These are phyloP conservation scores for Gossypium australe DNA, from an alignment of 345 rosid genomes.

Conservation along the genomic window DNA sequence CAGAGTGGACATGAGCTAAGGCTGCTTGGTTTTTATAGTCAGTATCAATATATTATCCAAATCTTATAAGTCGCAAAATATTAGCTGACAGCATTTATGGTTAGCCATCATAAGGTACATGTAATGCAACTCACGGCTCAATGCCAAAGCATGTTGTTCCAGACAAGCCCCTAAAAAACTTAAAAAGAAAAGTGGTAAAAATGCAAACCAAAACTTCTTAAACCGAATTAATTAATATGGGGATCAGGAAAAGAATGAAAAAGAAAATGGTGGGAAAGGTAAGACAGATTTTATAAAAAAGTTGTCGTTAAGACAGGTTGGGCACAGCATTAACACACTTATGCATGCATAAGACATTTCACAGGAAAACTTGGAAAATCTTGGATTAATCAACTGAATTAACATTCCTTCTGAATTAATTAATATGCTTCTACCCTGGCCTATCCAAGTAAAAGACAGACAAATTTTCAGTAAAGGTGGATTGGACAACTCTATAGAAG, in stretches of 20 bases:
- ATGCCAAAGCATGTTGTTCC: neutral
- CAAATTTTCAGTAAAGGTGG: neutral
- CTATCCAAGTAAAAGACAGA: neutral
- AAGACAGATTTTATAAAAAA: too few species aligned
- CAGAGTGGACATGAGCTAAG: neutral
- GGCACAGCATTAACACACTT: neutral
- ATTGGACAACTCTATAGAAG: neutral
- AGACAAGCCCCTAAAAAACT: neutral
- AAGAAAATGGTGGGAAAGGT: neutral
- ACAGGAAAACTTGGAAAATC: neutral
- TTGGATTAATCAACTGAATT: neutral
- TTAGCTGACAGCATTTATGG: neutral
- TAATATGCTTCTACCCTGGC: neutral
- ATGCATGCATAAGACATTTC: neutral
- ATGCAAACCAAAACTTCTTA: neutral
- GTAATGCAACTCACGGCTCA: neutral
- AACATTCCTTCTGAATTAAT: neutral
- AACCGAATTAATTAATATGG: neutral
- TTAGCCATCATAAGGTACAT: neutral
- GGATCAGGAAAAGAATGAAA: neutral
- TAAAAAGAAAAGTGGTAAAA: neutral
- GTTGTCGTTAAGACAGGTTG: neutral
- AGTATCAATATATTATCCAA: neutral
- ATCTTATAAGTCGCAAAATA: neutral
- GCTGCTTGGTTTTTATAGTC: neutral